Evolutionary conservation across 495 filamentous ascomycete genomes (phyloP).

Genomic region (Penicillium cataractarum): DNA sequence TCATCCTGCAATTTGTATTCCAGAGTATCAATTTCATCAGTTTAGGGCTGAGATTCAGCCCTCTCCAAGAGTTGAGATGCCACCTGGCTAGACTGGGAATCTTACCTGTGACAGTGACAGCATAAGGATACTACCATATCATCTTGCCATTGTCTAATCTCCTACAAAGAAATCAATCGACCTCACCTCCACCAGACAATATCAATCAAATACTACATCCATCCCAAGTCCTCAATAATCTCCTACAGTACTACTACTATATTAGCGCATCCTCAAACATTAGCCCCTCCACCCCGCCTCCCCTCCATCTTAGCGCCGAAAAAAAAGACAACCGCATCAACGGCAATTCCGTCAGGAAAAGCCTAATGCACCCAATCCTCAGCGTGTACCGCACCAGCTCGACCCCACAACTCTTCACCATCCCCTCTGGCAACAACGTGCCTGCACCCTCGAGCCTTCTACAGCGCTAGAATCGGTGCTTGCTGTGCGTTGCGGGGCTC

Average conservation of each 20-base stretch:
- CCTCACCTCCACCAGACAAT: neutral
- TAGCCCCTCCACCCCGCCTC: constrained; percentile 23
- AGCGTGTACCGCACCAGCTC: neutral
- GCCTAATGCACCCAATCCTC: neutral
- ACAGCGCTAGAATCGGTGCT: neutral
- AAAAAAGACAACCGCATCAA: constrained; percentile 7
- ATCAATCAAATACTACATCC: neutral
- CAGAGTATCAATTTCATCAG: neutral
- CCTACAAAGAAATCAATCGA: neutral
- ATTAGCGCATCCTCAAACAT: constrained; percentile 12
- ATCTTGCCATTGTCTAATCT: neutral
- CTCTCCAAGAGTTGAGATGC: neutral
- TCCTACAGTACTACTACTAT: constrained; percentile 10
- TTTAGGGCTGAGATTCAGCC: neutral
- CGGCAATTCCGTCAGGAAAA: neutral
- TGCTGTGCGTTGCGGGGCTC: neutral
- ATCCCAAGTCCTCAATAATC: neutral
- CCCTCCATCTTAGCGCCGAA: constrained; percentile 27
- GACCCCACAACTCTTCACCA: constrained; percentile 6
- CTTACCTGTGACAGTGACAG: neutral
- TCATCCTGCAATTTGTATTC: neutral
- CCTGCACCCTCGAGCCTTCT: constrained; percentile 1
- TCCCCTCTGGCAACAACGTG: neutral
- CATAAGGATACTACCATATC: neutral
- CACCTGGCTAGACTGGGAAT: neutral